Base-by-base conservation (phyloP, 805 yeast species). In the Wickerhamiella cacticola region DNA sequence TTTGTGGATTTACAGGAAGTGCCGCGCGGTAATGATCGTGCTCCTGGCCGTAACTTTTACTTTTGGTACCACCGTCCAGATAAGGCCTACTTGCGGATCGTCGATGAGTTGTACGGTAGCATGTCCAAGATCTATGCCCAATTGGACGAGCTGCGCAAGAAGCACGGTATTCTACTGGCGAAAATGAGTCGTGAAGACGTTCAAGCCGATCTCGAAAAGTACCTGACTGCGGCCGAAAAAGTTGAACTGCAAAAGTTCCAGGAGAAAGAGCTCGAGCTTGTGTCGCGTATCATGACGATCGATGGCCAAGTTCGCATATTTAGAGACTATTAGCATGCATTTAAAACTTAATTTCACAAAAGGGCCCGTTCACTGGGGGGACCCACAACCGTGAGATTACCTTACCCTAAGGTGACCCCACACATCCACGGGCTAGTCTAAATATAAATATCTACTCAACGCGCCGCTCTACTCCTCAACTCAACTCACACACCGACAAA, bases 131-230 rank as follows among this genome's bases (percentile, higher is more conserved):
- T 79, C 49, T 56, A 63, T 38, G 45, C 49, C n/a, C 55, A 64
- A 13, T 46, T 65, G 13, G 39, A 52, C 1, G 57, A 55, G 3
- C 67, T 69, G 45, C 79, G 83, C 52, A 63, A 63, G 21, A 80
- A 77, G 29, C 78, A 86, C 60, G 68, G 73, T 29, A 77, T 80
- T 5, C 70, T 89, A 49, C 67, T 88, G 48, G 79, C 79, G 24
- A 89, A 89, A 63, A 79, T 88, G 49, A 81, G 80, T 53, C 75
- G 98, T 65, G 94, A 82, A 52, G 97, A 92, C 59, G 96, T 89
- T 15, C 78, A 76, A 58, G 94, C 92, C 1, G 75, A 75, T 53
- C 95, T 85, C 60, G 75, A 74, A 25, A 86, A 81, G 56, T 71
- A 82, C 51, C 65, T 92, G 42, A 67, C 87, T 34, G 79, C 81